Evolutionary conservation across 257 asterid species (phyloP).

Genomic region (Nicotiana undulata): DNA sequence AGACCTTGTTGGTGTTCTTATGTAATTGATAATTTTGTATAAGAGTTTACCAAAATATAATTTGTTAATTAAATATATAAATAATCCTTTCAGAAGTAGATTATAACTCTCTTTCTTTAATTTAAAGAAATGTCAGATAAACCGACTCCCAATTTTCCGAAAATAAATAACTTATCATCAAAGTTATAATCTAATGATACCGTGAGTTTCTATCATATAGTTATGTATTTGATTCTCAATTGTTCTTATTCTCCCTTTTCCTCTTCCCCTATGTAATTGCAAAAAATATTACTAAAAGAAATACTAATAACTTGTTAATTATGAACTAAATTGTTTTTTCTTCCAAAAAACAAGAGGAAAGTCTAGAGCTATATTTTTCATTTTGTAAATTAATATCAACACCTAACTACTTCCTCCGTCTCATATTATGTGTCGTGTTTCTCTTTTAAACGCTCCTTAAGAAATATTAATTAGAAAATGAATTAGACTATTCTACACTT

Average conservation of each 20-base stretch:
- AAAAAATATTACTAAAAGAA: too few relatives aligned
- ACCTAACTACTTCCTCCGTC: background rate
- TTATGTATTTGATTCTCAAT: background rate
- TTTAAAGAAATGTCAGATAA: background rate
- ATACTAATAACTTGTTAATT: background rate
- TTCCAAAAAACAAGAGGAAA: background rate
- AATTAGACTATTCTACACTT: too few relatives aligned
- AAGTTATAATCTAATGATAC: too few relatives aligned
- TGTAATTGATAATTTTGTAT: background rate
- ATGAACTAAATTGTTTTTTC: background rate
- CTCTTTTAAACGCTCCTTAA: too few relatives aligned
- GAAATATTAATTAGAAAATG: too few relatives aligned
- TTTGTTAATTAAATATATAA: background rate
- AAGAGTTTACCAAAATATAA: background rate
- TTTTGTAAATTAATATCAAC: background rate
- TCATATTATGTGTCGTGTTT: too few relatives aligned
- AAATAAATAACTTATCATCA: too few relatives aligned
- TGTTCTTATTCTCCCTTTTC: background rate
- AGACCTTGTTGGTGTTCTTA: background rate
- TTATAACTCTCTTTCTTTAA: background rate
- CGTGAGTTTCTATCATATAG: background rate
- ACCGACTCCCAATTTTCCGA: background rate
- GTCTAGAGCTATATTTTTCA: background rate
- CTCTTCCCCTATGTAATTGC: too few relatives aligned
- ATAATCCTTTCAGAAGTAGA: background rate